Conservation (phyloP, 345 rosid species). For the Gossypioides kirkii region DNA sequence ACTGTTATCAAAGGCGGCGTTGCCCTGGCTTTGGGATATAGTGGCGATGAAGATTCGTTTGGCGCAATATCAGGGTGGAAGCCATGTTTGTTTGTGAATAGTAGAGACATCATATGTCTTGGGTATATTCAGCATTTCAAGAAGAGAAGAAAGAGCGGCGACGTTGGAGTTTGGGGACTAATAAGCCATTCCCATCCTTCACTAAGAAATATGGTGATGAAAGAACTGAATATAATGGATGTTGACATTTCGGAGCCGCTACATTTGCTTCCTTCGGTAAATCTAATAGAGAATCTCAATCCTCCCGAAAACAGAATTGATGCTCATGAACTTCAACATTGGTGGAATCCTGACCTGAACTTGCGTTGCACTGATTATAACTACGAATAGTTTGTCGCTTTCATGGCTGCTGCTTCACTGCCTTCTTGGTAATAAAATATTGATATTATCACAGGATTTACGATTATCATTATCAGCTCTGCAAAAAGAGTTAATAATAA, state of each 20-base stretch:
- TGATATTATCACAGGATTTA: no score
- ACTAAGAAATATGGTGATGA: slow-evolving; percentile 46
- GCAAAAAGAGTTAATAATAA: no score
- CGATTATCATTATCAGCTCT: no score
- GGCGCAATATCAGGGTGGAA: slow-evolving; percentile 51
- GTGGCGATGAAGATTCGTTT: slow-evolving; percentile 32
- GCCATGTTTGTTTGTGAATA: slow-evolving; percentile 55
- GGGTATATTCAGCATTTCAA: slow-evolving; percentile 70
- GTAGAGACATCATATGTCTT: slow-evolving; percentile 48
- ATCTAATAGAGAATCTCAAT: slow-evolving; percentile 36
- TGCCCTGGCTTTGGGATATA: slow-evolving; percentile 13
- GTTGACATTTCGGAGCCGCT: slow-evolving; percentile 51
- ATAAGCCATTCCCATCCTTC: slow-evolving; percentile 57
- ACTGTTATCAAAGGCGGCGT: slow-evolving; percentile 71
- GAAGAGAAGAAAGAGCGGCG: slow-evolving; percentile 71
- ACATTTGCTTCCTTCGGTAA: slow-evolving; percentile 69
- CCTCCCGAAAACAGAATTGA: slow-evolving; percentile 20
- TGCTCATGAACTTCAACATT: slow-evolving; percentile 77
- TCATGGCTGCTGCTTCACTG: no score
- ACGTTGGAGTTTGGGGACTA: slow-evolving; percentile 56
- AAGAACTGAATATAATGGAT: slow-evolving; percentile 36
- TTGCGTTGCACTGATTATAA: not conserved
- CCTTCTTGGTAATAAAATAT: no score
- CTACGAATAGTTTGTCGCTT: not conserved
- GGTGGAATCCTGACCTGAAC: slow-evolving; percentile 43